Evolutionary conservation across 2,329 filamentous ascomycete genomes (phyloP), one percentile per base, ranked within the genome.

Genomic region (Xylaria sp.): DNA sequence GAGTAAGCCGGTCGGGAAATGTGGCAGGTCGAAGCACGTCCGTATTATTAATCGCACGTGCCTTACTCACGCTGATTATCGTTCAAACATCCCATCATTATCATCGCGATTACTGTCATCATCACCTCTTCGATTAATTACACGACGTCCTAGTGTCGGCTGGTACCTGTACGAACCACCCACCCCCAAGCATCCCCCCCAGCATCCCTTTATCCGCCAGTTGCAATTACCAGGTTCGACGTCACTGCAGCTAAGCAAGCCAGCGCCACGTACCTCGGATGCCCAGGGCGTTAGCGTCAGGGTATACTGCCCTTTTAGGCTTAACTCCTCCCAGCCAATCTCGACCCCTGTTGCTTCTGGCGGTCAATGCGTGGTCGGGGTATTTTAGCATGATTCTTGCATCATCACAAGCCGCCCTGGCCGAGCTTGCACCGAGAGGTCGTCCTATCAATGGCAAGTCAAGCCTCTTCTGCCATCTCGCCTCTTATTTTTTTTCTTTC

Each of bases 391-490:
- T 59, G 50, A 65, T 62, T 64, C 60, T 65, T 66, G 62, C 62
- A 66, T 67, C 63, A 63, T 66, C 48, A 60, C 62, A 60, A 63
- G 56, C 62, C 60, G 63, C 62, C 63, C 59, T 64, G 66, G 59
- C 66, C 66, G 66, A 69, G 61, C 64, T 69, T 68, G 61, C 60
- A 65, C 66, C 66, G 66, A 69, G 59, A 56, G 63, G 44, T 52
- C 52, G 55, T 60, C 56, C 61, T 57, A 62, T 60, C 59, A 57
- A 34, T 41, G 52, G 44, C 54, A 48, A 51, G 58, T 52, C 50
- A 53, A 48, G 49, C 48, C 44, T 48, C 22, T 39, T 38, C 52
- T 48, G 50, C 53, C 54, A 46, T 48, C 29, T 13, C 3, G 4
- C 29, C 9, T 34, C 5, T 13, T 13, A 11, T 13, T 34, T 52